Base-by-base conservation (phyloP, 768 basidiomycete species). In the Nidularia pulvinata region DNA sequence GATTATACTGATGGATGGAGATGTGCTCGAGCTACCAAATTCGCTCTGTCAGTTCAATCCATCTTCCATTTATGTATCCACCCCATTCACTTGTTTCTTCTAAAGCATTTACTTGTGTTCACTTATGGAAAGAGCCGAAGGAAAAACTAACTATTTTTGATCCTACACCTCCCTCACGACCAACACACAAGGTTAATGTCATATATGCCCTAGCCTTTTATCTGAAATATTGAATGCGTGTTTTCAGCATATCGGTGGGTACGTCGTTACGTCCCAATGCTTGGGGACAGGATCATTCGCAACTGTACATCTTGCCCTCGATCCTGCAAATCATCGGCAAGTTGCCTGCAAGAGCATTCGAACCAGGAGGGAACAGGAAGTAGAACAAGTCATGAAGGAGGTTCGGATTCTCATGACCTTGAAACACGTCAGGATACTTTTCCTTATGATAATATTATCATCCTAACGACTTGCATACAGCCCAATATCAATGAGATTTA, bases 271-370 rank as follows among this genome's bases (percentile, higher is more conserved):
- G 16, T 84, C 86, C 3, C 89, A 92, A 55, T 88, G 85, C 59
- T 79, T 93, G 10, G 91, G 91, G 42, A 85, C 82, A 22, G 91
- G 91, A 4, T 87, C 87, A 42, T 93, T 92, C 66, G 91, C 91
- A 0, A 88, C 85, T 1, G 91, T 93, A 1, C 86, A 91, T 61
- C 78, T 93, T 22, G 89, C 90, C 14, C 74, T 90, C 54, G 88
- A 91, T 61, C 80, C 76, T 7, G 65, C 69, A 7, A 81, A 75
- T 46, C 79, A 83, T 58, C 78, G 83, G 44, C 91, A 93, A 69
- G 88, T 91, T 30, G 91, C 91, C 19, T 93, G 91, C 67, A 93
- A 93, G 66, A 91, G 84, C 54, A 88, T 93, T 62, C 83, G 81
- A 58, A 79, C 75, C 1, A 84, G 83, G 65, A 80, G 79, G 50